These are phyloP conservation scores for Artemisia annua DNA, from an alignment of 129 eudicot genomes.

Conservation along the genomic window DNA sequence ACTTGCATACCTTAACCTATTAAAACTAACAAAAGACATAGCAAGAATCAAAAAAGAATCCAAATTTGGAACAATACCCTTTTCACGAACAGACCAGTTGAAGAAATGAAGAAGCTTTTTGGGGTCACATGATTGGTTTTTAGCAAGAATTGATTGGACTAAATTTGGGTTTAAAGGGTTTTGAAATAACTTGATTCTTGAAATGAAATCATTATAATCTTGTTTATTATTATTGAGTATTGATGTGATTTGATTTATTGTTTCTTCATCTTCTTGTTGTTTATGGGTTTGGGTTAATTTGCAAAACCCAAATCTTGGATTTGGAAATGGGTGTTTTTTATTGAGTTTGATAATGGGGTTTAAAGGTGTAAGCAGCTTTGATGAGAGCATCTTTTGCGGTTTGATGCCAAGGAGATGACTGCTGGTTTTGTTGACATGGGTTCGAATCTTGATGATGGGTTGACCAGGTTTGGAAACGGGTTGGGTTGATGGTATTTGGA, in stretches of 20 bases:
- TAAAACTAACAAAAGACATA: slow-evolving; percentile 18
- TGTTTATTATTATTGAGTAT: slow-evolving; percentile 39
- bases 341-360: too few species aligned
- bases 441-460: too few species aligned
- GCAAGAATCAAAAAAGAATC: slow-evolving; percentile 33
- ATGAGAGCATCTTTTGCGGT: too few species aligned
- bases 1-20: slow-evolving; percentile 21
- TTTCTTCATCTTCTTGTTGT: slow-evolving; percentile 15
- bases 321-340: too few species aligned
- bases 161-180: slow-evolving; percentile 54
- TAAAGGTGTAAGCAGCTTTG: too few species aligned
- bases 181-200: slow-evolving; percentile 44
- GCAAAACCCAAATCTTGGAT: too few species aligned
- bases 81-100: slow-evolving; percentile 48
- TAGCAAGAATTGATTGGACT: slow-evolving; percentile 51
- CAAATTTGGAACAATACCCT: slow-evolving; percentile 53
- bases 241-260: slow-evolving; percentile 41
- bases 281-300: too few species aligned
- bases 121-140: slow-evolving; percentile 42
- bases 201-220: slow-evolving; percentile 37
- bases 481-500: too few species aligned
- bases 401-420: too few species aligned
- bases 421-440: too few species aligned
- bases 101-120: slow-evolving; percentile 57
- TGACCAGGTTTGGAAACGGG: too few species aligned